These are phyloP conservation scores for Exophiala mesophila DNA, from an alignment of 2,329 filamentous ascomycete species.

Conservation along the genomic window DNA sequence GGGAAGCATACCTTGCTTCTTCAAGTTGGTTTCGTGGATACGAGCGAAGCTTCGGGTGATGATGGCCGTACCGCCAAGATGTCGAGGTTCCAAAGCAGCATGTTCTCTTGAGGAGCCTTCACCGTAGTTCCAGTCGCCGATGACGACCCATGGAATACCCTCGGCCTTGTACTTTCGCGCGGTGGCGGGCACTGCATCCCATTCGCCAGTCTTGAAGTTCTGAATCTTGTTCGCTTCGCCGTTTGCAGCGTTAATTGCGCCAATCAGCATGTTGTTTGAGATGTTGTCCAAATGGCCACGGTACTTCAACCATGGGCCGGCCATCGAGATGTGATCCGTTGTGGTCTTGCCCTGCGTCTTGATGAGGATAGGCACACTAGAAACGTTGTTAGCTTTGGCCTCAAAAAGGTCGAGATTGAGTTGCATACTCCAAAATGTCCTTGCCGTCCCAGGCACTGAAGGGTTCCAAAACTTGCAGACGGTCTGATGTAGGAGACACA, in stretches of 20 bases:
- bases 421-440: conserved; percentile 74
- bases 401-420: too few relatives aligned
- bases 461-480: conserved; percentile 84
- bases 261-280: conserved; percentile 99
- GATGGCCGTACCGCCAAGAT: conserved; percentile 94
- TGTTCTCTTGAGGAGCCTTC: conserved; percentile 98
- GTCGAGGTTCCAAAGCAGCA: conserved; percentile 92
- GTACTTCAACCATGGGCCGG: conserved; percentile 96
- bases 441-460: conserved; percentile 90
- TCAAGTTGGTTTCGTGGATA: conserved; percentile 99
- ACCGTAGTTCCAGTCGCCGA: conserved; percentile 99
- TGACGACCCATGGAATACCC: conserved; percentile 91
- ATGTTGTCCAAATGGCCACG: conserved; percentile 99
- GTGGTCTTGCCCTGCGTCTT: conserved; percentile 96
- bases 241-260: conserved; percentile 93
- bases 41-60: conserved; percentile 93
- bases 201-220: conserved; percentile 80
- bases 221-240: conserved; percentile 96
- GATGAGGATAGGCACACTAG: conserved; percentile 88
- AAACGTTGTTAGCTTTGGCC: too few relatives aligned
- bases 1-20: conserved; percentile 99
- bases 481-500: conserved; percentile 84
- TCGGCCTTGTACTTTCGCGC: conserved; percentile 98
- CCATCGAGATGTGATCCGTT: conserved; percentile 96
- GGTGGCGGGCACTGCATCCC: conserved; percentile 82